Conservation (phyloP, 495 filamentous ascomycete species). For the Xylaria telfairii region DNA sequence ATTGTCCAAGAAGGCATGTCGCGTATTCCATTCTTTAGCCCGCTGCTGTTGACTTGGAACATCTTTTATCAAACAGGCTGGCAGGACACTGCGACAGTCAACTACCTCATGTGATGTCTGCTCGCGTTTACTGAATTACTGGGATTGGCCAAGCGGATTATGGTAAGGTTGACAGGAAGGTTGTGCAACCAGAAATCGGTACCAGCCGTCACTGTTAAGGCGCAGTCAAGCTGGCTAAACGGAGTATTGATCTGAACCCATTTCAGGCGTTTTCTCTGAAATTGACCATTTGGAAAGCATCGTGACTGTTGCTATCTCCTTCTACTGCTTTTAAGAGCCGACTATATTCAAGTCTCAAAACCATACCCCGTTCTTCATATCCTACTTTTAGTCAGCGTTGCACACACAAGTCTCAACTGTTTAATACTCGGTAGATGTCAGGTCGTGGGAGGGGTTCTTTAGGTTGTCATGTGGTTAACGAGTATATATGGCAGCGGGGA, state of each 20-base stretch:
- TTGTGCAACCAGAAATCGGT: not conserved
- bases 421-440: not conserved
- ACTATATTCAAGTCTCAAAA: not conserved
- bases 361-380: not conserved
- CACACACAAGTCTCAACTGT: not conserved
- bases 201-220: not conserved
- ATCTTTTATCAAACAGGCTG: not conserved
- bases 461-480: not conserved
- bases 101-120: not conserved
- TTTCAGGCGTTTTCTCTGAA: not conserved
- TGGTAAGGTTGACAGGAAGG: conserved; percentile 7
- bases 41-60: not conserved
- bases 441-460: not conserved
- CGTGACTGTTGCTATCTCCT: not conserved
- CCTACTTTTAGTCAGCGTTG: not conserved
- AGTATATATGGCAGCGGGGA: not conserved
- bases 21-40: not conserved
- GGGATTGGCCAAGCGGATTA: not conserved
- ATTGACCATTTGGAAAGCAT: not conserved
- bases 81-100: not conserved
- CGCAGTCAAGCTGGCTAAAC: not conserved
- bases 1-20: not conserved
- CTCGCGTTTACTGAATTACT: not conserved
- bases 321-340: not conserved
- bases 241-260: not conserved